Conservation (phyloP, 257 asterid genomes). For the Craterostigma plantagineum region DNA sequence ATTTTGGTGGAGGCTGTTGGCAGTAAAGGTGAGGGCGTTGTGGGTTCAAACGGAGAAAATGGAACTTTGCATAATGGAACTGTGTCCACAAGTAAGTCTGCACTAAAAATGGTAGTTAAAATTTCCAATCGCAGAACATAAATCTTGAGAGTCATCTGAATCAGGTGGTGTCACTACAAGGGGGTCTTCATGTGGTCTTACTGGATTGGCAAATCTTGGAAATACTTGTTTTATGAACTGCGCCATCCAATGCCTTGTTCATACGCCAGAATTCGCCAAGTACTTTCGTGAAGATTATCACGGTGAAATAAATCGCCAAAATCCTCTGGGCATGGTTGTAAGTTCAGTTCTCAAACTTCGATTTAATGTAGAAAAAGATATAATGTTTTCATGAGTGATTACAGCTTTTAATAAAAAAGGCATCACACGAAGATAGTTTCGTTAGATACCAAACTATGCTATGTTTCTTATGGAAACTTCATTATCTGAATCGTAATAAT, state of each 20-base stretch:
- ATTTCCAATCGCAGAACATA: constrained; percentile 30
- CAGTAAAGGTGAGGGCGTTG: constrained; percentile 25
- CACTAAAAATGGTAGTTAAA: constrained; percentile 71
- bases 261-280: constrained; percentile 87
- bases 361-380: background rate
- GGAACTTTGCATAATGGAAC: constrained; percentile 56
- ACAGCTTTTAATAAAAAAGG: too few relatives aligned
- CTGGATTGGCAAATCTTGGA: constrained; percentile 91
- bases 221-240: constrained; percentile 98
- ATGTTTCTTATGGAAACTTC: too few relatives aligned
- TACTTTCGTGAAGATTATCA: constrained; percentile 95
- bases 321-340: constrained; percentile 99
- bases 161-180: constrained; percentile 78
- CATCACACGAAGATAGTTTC: too few relatives aligned
- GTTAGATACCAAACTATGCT: too few relatives aligned
- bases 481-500: too few relatives aligned
- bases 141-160: constrained; percentile 49
- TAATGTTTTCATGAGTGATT: too few relatives aligned
- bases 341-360: constrained; percentile 24
- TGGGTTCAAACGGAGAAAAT: constrained; percentile 40
- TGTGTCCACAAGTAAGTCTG: constrained; percentile 33
- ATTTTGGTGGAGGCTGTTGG: constrained; percentile 66
- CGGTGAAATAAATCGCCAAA: constrained; percentile 87
- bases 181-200: constrained; percentile 87
- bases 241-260: constrained; percentile 97